Conservation (phyloP, 768 basidiomycete genomes). For the Amanita muscaria region DNA sequence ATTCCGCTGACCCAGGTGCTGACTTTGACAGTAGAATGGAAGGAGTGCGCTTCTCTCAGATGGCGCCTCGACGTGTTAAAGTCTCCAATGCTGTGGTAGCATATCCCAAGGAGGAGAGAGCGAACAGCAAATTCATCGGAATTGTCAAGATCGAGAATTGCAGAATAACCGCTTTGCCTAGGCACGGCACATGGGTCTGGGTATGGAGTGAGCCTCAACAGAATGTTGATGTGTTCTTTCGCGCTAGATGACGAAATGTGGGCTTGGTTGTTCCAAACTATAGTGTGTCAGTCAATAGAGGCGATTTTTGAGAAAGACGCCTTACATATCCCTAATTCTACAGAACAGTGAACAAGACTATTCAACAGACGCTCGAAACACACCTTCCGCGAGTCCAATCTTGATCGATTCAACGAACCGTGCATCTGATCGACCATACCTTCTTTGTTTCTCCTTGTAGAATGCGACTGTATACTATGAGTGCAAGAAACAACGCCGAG, state of each 20-base stretch:
- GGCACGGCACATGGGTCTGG: constrained; percentile 5
- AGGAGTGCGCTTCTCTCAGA: constrained; percentile 41
- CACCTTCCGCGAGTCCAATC: constrained; percentile 67
- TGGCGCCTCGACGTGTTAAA: constrained; percentile 37
- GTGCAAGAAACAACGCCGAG: not conserved
- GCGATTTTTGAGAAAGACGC: too few species aligned
- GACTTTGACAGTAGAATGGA: constrained; percentile 31
- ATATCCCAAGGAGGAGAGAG: constrained; percentile 58
- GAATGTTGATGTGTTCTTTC: constrained; percentile 48
- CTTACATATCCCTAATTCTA: constrained; percentile 68
- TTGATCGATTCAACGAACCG: constrained; percentile 46
- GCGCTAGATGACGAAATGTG: constrained; percentile 48
- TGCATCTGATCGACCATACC: constrained; percentile 42
- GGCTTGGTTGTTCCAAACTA: constrained; percentile 77
- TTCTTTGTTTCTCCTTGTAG: constrained; percentile 59
- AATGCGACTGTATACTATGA: constrained; percentile 45
- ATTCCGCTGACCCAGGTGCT: constrained; percentile 65
- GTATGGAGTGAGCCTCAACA: constrained; percentile 41
- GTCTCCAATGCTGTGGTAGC: constrained; percentile 47
- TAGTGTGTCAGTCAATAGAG: constrained; percentile 1
- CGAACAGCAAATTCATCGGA: constrained; percentile 65
- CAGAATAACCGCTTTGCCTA: not conserved
- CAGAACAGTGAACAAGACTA: not conserved
- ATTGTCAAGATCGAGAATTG: constrained; percentile 44
- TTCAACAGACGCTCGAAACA: constrained; percentile 10